A percentile compares a stretch with the other conserved stretches of the same genome.
Evolutionary conservation across 306 rosid genomes (phyloP).

Genomic region (Lupinus albus): DNA sequence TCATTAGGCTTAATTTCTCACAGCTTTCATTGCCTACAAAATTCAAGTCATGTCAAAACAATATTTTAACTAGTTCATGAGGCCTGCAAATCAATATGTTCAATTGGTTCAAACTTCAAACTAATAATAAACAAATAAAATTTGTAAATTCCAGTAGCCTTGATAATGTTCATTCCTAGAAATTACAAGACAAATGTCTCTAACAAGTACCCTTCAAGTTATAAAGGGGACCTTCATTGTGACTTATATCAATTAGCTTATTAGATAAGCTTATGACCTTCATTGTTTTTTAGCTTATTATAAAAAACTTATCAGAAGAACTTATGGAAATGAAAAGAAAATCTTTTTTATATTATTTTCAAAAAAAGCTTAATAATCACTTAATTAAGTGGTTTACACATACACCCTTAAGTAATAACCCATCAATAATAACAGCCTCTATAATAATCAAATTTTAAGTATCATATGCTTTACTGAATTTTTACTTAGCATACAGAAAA

Average conservation of each 20-base stretch:
- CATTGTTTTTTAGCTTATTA: too few relatives aligned
- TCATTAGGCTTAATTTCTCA: slow-evolving; percentile 76
- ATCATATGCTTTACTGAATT: not conserved
- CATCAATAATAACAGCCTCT: not conserved
- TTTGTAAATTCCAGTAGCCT: not conserved
- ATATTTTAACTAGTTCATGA: not conserved
- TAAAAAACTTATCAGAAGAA: too few relatives aligned
- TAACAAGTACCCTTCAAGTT: not conserved
- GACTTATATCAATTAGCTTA: too few relatives aligned
- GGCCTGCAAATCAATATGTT: not conserved
- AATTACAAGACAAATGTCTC: not conserved
- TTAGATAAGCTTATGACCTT: too few relatives aligned
- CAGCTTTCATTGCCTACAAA: slow-evolving; percentile 55
- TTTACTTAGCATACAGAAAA: not conserved
- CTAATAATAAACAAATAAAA: too few relatives aligned
- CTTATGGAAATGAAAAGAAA: too few relatives aligned
- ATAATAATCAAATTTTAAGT: not conserved
- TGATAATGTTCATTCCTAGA: not conserved
- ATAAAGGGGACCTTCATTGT: not conserved
- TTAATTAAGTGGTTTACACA: too few relatives aligned
- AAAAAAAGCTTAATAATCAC: too few relatives aligned
- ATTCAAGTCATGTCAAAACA: slow-evolving; percentile 22
- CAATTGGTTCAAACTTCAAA: not conserved
- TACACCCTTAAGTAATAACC: slow-evolving; percentile 3
- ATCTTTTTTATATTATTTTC: too few relatives aligned